Percentiles rank a stretch among this genome's conserved stretches.
Conservation (phyloP, 2,329 filamentous ascomycete species). For the Waltergamsia citrina region DNA sequence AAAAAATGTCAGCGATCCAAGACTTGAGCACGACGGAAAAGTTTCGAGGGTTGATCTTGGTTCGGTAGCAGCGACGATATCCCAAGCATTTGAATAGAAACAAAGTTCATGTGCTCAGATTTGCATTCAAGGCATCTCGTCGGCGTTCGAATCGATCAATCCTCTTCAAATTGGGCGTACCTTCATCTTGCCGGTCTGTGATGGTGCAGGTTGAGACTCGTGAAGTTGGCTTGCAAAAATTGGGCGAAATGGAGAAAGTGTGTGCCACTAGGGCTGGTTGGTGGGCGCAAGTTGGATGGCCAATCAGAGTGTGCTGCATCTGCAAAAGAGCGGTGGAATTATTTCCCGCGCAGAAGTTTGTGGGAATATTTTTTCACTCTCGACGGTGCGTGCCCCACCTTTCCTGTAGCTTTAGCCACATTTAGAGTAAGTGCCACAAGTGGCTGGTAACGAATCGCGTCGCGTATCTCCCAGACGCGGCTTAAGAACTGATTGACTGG, state of each 20-base stretch:
- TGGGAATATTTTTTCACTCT: background rate
- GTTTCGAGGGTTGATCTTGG: background rate
- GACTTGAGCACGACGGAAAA: background rate
- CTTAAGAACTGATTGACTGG: too few relatives aligned
- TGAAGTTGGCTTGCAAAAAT: constrained; percentile 16
- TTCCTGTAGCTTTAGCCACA: background rate
- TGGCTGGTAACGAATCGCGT: background rate
- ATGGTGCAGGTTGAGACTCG: constrained; percentile 29
- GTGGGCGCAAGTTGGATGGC: constrained; percentile 6
- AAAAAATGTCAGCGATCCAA: constrained; percentile 18
- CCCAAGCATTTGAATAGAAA: background rate
- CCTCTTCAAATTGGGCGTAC: too few relatives aligned
- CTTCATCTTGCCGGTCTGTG: constrained; percentile 38
- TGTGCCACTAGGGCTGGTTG: constrained; percentile 30
- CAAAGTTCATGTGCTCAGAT: background rate
- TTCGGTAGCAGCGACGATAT: background rate
- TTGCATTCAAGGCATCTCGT: too few relatives aligned
- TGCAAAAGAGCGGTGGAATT: constrained; percentile 9
- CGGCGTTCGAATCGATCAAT: too few relatives aligned
- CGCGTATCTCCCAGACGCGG: too few relatives aligned
- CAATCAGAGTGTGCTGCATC: constrained; percentile 17
- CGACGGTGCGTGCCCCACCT: background rate
- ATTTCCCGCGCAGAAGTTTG: constrained; percentile 12
- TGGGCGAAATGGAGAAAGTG: constrained; percentile 26
- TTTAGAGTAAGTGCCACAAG: background rate